A percentile compares a stretch with the other conserved stretches of the same genome.
Conservation (phyloP, 306 rosid genomes). For the Herpetospermum pedunculosum region DNA sequence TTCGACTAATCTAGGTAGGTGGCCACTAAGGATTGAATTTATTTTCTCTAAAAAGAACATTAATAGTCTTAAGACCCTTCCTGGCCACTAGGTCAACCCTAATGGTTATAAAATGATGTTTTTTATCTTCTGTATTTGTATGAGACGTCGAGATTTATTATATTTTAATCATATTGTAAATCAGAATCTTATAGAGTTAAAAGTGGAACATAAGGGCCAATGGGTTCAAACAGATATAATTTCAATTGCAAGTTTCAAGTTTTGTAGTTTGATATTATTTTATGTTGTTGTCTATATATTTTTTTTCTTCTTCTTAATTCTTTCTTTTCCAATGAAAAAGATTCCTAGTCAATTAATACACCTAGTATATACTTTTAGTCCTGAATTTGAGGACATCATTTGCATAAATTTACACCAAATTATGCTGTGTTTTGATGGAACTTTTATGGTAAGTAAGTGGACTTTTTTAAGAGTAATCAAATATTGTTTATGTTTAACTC, state of each 20-base stretch:
- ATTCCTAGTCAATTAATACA: background rate
- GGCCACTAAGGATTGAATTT: too few relatives aligned
- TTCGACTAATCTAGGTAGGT: too few relatives aligned
- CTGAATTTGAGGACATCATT: background rate
- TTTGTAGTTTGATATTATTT: background rate
- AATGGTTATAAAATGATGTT: too few relatives aligned
- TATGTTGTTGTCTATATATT: background rate
- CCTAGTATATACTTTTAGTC: background rate
- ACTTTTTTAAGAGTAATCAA: background rate
- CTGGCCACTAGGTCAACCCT: too few relatives aligned
- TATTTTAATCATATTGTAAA: too few relatives aligned
- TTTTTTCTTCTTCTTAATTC: background rate
- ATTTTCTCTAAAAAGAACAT: too few relatives aligned
- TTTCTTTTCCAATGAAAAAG: background rate
- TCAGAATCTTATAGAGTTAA: background rate
- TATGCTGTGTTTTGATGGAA: background rate
- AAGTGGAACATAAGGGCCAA: background rate
- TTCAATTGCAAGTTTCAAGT: background rate
- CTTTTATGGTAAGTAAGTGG: background rate
- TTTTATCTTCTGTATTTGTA: too few relatives aligned
- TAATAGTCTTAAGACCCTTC: too few relatives aligned
- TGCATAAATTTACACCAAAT: background rate
- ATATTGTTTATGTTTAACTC: background rate
- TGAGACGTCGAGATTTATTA: too few relatives aligned
- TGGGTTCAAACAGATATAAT: background rate